Percentiles rank a stretch among this genome's conserved stretches.
These are phyloP conservation scores for Trichoderma breve DNA, from an alignment of 2,329 filamentous ascomycete genomes.

Conservation along the genomic window DNA sequence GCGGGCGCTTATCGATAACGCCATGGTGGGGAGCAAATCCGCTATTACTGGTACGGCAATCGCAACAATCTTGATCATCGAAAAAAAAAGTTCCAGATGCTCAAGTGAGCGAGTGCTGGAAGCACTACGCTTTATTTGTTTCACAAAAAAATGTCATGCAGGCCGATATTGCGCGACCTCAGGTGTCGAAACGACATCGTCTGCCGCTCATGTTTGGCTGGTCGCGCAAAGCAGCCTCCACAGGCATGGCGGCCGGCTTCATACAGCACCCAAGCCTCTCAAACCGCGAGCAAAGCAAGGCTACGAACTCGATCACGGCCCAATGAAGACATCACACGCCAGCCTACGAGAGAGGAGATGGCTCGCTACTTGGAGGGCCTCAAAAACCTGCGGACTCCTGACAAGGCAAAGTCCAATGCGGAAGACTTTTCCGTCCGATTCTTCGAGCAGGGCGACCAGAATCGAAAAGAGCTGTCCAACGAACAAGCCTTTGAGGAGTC, in stretches of 20 bases:
- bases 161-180: slow-evolving; percentile 37
- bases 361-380: slow-evolving; percentile 31
- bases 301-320: slow-evolving; percentile 22
- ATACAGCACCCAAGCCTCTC: slow-evolving; percentile 35
- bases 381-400: slow-evolving; percentile 26
- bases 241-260: slow-evolving; percentile 32
- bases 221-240: slow-evolving; percentile 30
- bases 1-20: slow-evolving; percentile 16
- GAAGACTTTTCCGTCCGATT: slow-evolving; percentile 40
- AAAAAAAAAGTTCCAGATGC: slow-evolving; percentile 2
- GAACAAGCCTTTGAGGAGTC: slow-evolving; percentile 43
- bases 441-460: slow-evolving; percentile 46
- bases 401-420: slow-evolving; percentile 22
- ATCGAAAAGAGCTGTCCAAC: slow-evolving; percentile 38
- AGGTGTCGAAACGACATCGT: slow-evolving; percentile 36
- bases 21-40: slow-evolving; percentile 1
- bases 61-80: slow-evolving; percentile 4
- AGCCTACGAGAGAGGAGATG: slow-evolving; percentile 30
- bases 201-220: slow-evolving; percentile 39
- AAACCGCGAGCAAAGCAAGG: slow-evolving; percentile 26
- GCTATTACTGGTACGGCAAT: background rate
- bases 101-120: slow-evolving; percentile 16
- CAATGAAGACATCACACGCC: slow-evolving; percentile 25
- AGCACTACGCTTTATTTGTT: slow-evolving; percentile 6
- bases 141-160: slow-evolving; percentile 36